These are phyloP conservation scores for Lumnitzera racemosa DNA, from an alignment of 345 rosid genomes.

Conservation along the genomic window DNA sequence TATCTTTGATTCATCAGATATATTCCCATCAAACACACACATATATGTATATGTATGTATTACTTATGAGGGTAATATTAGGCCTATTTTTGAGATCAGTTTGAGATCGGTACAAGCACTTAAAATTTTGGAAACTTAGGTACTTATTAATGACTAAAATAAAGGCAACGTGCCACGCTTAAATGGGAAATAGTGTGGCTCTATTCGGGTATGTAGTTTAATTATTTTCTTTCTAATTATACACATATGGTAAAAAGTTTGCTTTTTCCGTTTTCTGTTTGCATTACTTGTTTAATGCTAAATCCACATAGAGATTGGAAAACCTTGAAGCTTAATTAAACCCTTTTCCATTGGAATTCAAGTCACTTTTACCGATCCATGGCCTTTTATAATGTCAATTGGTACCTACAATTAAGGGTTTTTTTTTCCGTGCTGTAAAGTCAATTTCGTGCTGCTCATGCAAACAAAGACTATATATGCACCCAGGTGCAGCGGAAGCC, in stretches of 20 bases:
- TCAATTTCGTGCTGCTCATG: too few relatives aligned
- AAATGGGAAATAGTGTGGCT: conserved; percentile 19
- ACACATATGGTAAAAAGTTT: neutral
- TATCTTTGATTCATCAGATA: too few relatives aligned
- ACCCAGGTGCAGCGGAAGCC: too few relatives aligned
- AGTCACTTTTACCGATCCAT: too few relatives aligned
- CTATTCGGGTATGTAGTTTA: conserved; percentile 3
- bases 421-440: too few relatives aligned
- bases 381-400: too few relatives aligned
- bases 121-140: conserved; percentile 3
- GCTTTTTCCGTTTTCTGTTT: conserved; percentile 1
- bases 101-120: neutral
- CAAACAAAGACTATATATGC: too few relatives aligned
- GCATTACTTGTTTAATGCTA: neutral
- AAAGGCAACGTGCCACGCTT: conserved; percentile 26
- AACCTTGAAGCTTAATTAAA: neutral
- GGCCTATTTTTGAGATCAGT: neutral
- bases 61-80: neutral
- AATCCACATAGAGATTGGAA: conserved; percentile 8
- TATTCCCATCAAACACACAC: too few relatives aligned
- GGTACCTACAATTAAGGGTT: too few relatives aligned
- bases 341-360: too few relatives aligned
- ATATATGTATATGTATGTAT: too few relatives aligned
- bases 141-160: neutral
- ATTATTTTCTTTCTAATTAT: conserved; percentile 5